These are phyloP conservation scores for Heteromeles arbutifolia DNA, from an alignment of 306 rosid genomes.

Conservation along the genomic window DNA sequence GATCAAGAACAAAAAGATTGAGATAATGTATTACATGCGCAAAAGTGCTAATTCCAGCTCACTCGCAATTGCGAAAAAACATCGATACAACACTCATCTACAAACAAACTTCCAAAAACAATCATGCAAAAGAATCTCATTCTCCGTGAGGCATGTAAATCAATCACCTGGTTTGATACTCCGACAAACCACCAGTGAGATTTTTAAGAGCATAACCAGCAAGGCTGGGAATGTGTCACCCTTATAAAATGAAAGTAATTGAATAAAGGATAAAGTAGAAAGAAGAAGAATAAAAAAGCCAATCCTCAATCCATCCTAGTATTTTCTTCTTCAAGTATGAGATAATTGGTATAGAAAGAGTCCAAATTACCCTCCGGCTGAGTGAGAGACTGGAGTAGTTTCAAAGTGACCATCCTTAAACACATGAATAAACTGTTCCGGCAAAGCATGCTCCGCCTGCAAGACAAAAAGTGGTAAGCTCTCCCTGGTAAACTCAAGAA, in stretches of 20 bases:
- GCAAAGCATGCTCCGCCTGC: slow-evolving; percentile 94
- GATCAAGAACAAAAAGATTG: neutral
- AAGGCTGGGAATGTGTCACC: slow-evolving; percentile 12
- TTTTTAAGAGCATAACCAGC: slow-evolving; percentile 22
- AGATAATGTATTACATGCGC: neutral
- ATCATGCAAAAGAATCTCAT: slow-evolving; percentile 18
- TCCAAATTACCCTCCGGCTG: slow-evolving; percentile 83
- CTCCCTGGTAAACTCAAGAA: neutral
- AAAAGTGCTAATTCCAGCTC: slow-evolving; percentile 8
- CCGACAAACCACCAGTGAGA: slow-evolving; percentile 23
- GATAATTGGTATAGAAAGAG: neutral
- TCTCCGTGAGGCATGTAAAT: slow-evolving; percentile 18
- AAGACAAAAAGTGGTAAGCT: slow-evolving; percentile 1
- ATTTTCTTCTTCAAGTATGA: neutral
- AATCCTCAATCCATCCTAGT: slow-evolving; percentile 20
- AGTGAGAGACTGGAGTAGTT: slow-evolving; percentile 86
- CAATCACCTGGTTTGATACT: slow-evolving; percentile 22
- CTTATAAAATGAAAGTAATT: slow-evolving; percentile 29
- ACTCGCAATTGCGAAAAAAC: slow-evolving; percentile 2
- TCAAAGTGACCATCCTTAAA: slow-evolving; percentile 80
- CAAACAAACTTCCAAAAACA: slow-evolving; percentile 26
- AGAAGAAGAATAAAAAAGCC: slow-evolving; percentile 13
- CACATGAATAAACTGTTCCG: slow-evolving; percentile 68
- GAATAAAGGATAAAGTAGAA: slow-evolving; percentile 31
- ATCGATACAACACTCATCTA: slow-evolving; percentile 21